These are phyloP conservation scores for Volutella citrinella DNA, from an alignment of 2,329 filamentous ascomycete genomes.

Conservation along the genomic window DNA sequence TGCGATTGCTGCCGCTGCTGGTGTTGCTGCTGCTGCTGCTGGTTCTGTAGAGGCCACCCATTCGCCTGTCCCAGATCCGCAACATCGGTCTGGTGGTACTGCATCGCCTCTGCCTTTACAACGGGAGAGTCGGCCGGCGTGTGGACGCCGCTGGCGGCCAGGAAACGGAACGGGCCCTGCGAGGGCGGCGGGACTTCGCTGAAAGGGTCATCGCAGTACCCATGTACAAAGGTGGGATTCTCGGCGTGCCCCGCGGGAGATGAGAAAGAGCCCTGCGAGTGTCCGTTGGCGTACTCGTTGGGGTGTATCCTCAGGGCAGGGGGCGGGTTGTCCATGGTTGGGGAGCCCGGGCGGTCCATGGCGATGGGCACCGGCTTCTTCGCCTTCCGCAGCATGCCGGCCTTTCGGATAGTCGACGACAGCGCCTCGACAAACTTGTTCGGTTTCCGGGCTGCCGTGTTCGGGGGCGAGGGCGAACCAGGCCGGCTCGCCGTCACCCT, in stretches of 20 bases:
- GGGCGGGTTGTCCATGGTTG: slow-evolving; percentile 31
- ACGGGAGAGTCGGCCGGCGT: slow-evolving; percentile 39
- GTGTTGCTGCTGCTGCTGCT: slow-evolving; percentile 23
- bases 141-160: slow-evolving; percentile 29
- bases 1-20: slow-evolving; percentile 8
- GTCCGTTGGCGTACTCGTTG: slow-evolving; percentile 18
- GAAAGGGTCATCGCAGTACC: slow-evolving; percentile 39
- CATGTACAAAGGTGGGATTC: slow-evolving; percentile 31
- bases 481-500: slow-evolving; percentile 28
- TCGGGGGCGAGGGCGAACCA: slow-evolving; percentile 31
- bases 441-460: slow-evolving; percentile 27
- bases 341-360: slow-evolving; percentile 28
- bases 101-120: slow-evolving; percentile 28
- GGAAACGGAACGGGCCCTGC: slow-evolving; percentile 27
- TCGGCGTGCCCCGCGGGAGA: slow-evolving; percentile 26
- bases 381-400: slow-evolving; percentile 31
- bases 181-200: slow-evolving; percentile 27
- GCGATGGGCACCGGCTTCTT: slow-evolving; percentile 19
- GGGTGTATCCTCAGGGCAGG: slow-evolving; percentile 32
- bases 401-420: slow-evolving; percentile 40
- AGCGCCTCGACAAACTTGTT: slow-evolving; percentile 41
- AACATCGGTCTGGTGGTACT: slow-evolving; percentile 24
- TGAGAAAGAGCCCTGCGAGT: slow-evolving; percentile 20
- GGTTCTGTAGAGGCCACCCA: slow-evolving; percentile 14
- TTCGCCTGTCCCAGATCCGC: slow-evolving; percentile 9